Percentiles rank a stretch among this genome's conserved stretches.
phyloP scores from a whole-genome alignment of 2,329 filamentous ascomycete genomes.

The Hypoxylon sp. region DNA sequence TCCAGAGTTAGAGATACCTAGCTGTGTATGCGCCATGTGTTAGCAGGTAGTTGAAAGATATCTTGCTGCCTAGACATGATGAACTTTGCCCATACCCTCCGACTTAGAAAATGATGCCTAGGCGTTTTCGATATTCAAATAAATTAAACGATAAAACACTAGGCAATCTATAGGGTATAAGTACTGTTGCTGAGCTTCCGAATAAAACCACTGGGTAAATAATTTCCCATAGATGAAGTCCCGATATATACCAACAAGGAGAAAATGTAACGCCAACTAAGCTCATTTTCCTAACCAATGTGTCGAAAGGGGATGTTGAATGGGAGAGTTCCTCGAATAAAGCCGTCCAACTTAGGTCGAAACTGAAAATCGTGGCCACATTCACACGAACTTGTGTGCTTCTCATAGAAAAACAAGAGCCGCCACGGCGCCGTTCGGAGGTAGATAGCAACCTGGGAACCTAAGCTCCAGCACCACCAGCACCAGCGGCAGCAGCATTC shows the following conservation, averaged over 20 bases:
- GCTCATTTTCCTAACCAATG: neutral
- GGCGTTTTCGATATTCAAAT: neutral
- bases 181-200: neutral
- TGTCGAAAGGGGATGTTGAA: neutral
- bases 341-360: neutral
- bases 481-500: neutral
- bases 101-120: neutral
- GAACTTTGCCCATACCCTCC: neutral
- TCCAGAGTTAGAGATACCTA: neutral
- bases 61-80: neutral
- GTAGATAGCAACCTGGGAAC: neutral
- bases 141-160: neutral
- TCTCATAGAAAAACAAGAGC: neutral
- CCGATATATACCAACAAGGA: neutral
- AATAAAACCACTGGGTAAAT: neutral
- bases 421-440: neutral
- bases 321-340: neutral
- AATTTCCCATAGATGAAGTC: neutral
- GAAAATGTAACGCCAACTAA: neutral
- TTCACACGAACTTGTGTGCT: neutral
- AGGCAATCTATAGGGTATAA: slow-evolving; percentile 15
- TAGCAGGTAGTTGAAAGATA: neutral
- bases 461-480: slow-evolving; percentile 7
- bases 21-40: neutral
- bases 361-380: neutral